Conservation (phyloP, 352 stramenopile species). For the Aphanomyces euteiches region DNA sequence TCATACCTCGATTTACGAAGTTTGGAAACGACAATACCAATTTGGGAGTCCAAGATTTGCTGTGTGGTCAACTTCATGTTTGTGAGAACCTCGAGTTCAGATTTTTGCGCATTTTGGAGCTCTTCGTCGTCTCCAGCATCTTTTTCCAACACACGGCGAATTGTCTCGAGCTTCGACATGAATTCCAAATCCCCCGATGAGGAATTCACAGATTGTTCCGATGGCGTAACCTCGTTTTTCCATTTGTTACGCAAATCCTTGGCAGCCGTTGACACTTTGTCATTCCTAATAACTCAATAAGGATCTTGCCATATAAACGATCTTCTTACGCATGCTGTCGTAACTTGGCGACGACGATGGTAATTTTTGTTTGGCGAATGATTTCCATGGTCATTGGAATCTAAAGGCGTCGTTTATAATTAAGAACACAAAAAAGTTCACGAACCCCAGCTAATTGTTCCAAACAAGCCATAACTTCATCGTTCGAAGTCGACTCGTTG, state of each 20-base stretch:
- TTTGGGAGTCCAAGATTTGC: slow-evolving; percentile 77
- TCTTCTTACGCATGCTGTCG: slow-evolving; percentile 64
- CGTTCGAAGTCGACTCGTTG: slow-evolving; percentile 49
- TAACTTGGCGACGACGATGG: slow-evolving; percentile 55
- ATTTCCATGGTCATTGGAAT: slow-evolving; percentile 59
- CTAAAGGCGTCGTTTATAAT: slow-evolving; percentile 32
- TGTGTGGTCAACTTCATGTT: slow-evolving; percentile 62
- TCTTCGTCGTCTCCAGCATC: slow-evolving; percentile 39
- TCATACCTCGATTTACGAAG: slow-evolving; percentile 68
- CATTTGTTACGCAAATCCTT: slow-evolving; percentile 63
- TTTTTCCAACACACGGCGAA: slow-evolving; percentile 40
- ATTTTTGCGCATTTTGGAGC: slow-evolving; percentile 41
- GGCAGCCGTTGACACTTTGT: slow-evolving; percentile 68
- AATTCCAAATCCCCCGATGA: not conserved
- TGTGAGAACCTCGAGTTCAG: slow-evolving; percentile 53
- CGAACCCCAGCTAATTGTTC: slow-evolving; percentile 48
- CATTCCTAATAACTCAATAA: slow-evolving; percentile 46
- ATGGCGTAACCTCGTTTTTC: slow-evolving; percentile 45
- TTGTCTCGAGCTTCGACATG: slow-evolving; percentile 38
- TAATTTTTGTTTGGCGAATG: slow-evolving; percentile 66
- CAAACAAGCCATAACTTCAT: slow-evolving; percentile 61
- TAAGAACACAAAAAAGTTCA: slow-evolving; percentile 11
- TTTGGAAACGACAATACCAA: slow-evolving; percentile 68
- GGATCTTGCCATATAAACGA: not conserved
- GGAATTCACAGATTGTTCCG: not conserved